phyloP scores from a whole-genome alignment of 176 grass and related monocot genomes.

The Bromus sterilis region DNA sequence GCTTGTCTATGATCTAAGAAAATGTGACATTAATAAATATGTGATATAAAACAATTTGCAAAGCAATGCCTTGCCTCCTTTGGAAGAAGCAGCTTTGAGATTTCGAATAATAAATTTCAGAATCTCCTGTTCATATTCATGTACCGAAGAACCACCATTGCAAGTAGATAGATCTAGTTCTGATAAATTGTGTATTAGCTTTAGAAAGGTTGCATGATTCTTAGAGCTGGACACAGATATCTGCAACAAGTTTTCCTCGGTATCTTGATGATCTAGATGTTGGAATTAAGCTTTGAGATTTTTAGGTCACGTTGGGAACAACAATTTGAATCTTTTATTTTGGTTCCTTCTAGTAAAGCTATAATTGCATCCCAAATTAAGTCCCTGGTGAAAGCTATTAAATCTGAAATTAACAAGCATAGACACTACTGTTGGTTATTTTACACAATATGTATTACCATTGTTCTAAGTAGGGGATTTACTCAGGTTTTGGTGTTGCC shows the following conservation, averaged over 20 bases:
- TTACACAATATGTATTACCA: no score
- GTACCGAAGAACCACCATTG: conserved; percentile 30
- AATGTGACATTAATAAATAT: background rate
- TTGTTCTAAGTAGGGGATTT: no score
- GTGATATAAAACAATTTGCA: conserved; percentile 7
- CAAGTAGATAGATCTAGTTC: conserved; percentile 44
- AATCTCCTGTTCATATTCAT: conserved; percentile 39
- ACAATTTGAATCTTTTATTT: no score
- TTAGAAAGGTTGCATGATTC: conserved; percentile 20
- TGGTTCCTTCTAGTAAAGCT: no score
- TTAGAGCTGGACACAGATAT: conserved; percentile 19
- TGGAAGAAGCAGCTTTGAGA: conserved; percentile 46
- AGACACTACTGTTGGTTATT: no score
- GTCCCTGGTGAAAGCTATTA: no score
- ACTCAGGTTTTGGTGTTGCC: no score
- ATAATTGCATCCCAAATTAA: no score
- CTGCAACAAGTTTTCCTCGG: conserved; percentile 15
- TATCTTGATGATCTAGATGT: no score
- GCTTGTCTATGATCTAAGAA: background rate
- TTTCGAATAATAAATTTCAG: conserved; percentile 50
- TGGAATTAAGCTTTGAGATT: no score
- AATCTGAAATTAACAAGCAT: no score
- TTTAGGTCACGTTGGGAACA: no score
- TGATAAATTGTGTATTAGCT: conserved; percentile 53
- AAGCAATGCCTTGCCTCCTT: conserved; percentile 44